phyloP scores from a whole-genome alignment of 441 rosid species.

The Melastoma candidum region DNA sequence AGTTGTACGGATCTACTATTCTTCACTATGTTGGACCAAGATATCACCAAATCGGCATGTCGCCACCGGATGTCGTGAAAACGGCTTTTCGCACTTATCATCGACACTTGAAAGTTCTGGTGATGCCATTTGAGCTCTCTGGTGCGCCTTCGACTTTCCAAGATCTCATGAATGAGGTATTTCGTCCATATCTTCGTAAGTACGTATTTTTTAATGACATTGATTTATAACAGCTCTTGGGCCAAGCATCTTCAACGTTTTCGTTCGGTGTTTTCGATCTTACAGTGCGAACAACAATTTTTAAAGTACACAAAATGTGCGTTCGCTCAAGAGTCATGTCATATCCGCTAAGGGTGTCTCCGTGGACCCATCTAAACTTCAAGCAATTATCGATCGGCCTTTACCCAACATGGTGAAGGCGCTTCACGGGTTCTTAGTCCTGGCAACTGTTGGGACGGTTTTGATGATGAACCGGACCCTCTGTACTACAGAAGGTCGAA shows the following conservation, averaged over 20 bases:
- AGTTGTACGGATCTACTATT: background rate
- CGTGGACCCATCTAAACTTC: background rate
- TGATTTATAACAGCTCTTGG: background rate
- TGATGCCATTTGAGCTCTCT: background rate
- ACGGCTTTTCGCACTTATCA: conserved; percentile 1
- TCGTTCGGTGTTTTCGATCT: background rate
- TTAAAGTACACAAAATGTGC: background rate
- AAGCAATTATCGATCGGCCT: background rate
- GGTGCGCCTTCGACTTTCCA: too few species aligned
- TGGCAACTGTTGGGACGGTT: too few species aligned
- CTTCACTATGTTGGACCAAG: background rate
- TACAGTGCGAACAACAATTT: background rate
- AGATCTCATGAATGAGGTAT: background rate
- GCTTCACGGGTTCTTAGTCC: background rate
- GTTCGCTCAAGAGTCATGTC: background rate
- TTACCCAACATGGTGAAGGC: background rate
- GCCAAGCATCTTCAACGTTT: background rate
- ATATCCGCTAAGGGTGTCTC: background rate
- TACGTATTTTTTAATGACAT: conserved; percentile 5
- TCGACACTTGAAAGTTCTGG: background rate
- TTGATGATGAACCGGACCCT: too few species aligned
- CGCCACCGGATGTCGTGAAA: background rate
- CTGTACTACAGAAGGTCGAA: too few species aligned
- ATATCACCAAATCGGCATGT: conserved; percentile 1
- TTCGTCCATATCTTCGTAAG: background rate